Conservation (phyloP, 2,329 filamentous ascomycete genomes). For the Chrysosporium queenslandicum region DNA sequence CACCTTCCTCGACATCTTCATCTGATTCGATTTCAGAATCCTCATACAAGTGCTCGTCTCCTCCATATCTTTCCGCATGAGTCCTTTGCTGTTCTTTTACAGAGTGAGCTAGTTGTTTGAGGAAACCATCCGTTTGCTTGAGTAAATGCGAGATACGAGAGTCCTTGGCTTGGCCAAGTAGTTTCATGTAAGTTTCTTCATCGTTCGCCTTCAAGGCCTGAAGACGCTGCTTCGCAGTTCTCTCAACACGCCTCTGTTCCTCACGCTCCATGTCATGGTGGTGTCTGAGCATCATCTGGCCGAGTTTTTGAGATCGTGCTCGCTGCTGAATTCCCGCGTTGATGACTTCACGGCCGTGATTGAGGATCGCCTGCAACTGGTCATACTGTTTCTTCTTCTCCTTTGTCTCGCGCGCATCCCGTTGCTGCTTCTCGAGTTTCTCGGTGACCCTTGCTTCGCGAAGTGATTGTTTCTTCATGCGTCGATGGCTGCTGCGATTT, state of each 20-base stretch:
- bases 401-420: conserved; percentile 85
- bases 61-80: conserved; percentile 67
- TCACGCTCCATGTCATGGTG: conserved; percentile 98
- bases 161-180: conserved; percentile 97
- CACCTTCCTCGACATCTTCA: conserved; percentile 51
- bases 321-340: conserved; percentile 57
- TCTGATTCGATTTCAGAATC: conserved; percentile 60
- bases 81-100: conserved; percentile 89
- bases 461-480: conserved; percentile 94
- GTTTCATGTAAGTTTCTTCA: conserved; percentile 95
- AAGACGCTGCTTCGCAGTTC: conserved; percentile 97
- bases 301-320: conserved; percentile 71
- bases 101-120: conserved; percentile 87
- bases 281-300: conserved; percentile 76
- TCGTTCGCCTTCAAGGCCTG: conserved; percentile 98
- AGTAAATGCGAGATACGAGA: conserved; percentile 97
- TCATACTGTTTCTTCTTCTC: conserved; percentile 97
- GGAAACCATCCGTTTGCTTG: conserved; percentile 93
- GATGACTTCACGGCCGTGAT: conserved; percentile 68
- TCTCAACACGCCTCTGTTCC: conserved; percentile 95
- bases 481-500: conserved; percentile 79
- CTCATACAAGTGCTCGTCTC: conserved; percentile 45
- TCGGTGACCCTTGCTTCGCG: conserved; percentile 94
- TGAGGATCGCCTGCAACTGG: conserved; percentile 76
- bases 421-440: conserved; percentile 97